Evolutionary conservation across 768 basidiomycete species (phyloP).

Genomic region (Hygrocybe punicea): DNA sequence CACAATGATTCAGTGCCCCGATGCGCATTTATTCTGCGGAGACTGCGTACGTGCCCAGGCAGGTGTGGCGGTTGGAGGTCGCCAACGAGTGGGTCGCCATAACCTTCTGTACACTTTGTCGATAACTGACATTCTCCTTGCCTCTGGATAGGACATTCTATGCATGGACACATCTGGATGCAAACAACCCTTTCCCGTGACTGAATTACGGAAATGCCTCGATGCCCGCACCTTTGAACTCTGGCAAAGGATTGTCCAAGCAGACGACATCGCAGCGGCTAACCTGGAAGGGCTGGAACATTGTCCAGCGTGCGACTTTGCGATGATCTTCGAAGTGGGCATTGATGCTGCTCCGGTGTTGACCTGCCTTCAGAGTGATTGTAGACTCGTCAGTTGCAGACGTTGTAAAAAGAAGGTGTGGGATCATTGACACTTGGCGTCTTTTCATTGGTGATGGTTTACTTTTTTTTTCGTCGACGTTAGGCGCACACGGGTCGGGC

Average conservation of each 20-base stretch:
- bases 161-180: constrained; percentile 3
- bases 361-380: not conserved
- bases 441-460: not conserved
- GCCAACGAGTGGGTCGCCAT: not conserved
- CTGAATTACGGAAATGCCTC: not conserved
- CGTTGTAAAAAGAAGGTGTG: constrained; percentile 1
- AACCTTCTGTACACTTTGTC: not conserved
- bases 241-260: constrained; percentile 1
- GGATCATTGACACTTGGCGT: not conserved
- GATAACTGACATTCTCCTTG: too few relatives aligned
- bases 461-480: not conserved
- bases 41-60: constrained; percentile 1
- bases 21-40: not conserved
- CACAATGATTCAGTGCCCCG: constrained; percentile 1
- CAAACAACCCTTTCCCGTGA: not conserved
- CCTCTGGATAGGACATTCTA: not conserved
- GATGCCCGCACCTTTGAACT: not conserved
- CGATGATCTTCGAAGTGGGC: constrained; percentile 1
- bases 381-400: not conserved
- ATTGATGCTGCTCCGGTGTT: not conserved
- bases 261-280: constrained; percentile 3
- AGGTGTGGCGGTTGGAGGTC: not conserved
- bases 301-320: constrained; percentile 1
- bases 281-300: constrained; percentile 1
- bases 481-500: not conserved